Conservation (phyloP, 371 early-diverging fungal genomes). For the Rhizopus microsporus region DNA sequence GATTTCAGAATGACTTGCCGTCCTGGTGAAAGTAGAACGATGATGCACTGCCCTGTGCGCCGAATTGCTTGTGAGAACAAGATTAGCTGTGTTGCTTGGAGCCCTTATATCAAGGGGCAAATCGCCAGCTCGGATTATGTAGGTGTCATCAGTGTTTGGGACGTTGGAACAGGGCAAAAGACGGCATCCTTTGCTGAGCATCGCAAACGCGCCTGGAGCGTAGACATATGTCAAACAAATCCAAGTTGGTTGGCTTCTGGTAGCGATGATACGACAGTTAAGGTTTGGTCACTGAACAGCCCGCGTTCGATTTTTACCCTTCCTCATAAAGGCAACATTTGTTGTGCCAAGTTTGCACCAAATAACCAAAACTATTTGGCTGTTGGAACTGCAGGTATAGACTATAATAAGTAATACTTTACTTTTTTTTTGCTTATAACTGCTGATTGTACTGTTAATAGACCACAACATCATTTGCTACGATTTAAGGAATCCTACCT, state of each 20-base stretch:
- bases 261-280: constrained; percentile 88
- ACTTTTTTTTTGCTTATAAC: constrained; percentile 1
- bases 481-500: constrained; percentile 72
- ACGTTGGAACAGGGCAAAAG: constrained; percentile 65
- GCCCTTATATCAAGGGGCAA: constrained; percentile 77
- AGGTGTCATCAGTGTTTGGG: constrained; percentile 86
- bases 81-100: constrained; percentile 89
- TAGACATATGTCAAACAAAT: constrained; percentile 77
- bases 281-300: constrained; percentile 83
- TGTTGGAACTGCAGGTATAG: constrained; percentile 83
- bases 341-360: constrained; percentile 91
- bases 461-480: constrained; percentile 90
- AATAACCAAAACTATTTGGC: constrained; percentile 68
- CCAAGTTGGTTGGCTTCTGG: constrained; percentile 83
- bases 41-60: constrained; percentile 65
- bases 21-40: constrained; percentile 17
- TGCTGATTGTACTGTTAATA: constrained; percentile 14
- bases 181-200: constrained; percentile 78
- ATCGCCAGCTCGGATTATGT: constrained; percentile 89
- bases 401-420: background rate
- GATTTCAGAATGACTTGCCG: constrained; percentile 67
- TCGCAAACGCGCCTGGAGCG: constrained; percentile 88
- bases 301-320: constrained; percentile 73
- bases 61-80: constrained; percentile 62
- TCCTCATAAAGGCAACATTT: constrained; percentile 84